A percentile compares a stretch with the other conserved stretches of the same genome.
phyloP scores from a whole-genome alignment of 495 filamentous ascomycete genomes.

The Penicilliopsis zonata region DNA sequence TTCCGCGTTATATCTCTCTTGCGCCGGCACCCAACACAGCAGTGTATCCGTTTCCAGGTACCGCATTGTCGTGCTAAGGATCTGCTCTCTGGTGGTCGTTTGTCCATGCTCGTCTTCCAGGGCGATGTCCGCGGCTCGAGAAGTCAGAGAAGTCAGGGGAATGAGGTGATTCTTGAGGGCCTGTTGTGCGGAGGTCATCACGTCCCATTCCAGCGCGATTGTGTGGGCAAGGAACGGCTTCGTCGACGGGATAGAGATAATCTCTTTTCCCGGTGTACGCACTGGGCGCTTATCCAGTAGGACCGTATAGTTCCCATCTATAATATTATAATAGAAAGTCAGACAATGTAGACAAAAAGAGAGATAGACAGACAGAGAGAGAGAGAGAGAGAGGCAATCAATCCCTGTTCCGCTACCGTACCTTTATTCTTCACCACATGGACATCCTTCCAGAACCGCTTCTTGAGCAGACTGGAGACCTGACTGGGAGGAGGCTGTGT shows the following conservation, averaged over 20 bases:
- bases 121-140: constrained; percentile 68
- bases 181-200: constrained; percentile 64
- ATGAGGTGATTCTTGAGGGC: constrained; percentile 70
- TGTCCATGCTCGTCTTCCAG: constrained; percentile 46
- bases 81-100: constrained; percentile 36
- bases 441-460: constrained; percentile 79
- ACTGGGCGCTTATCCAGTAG: constrained; percentile 73
- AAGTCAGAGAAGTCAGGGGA: constrained; percentile 75
- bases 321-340: no score
- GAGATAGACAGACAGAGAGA: no score
- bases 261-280: constrained; percentile 58
- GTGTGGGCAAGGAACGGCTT: constrained; percentile 79
- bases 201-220: constrained; percentile 87
- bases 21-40: constrained; percentile 80
- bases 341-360: no score
- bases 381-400: no score
- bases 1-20: constrained; percentile 15
- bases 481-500: constrained; percentile 19
- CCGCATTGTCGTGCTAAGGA: constrained; percentile 57
- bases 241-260: constrained; percentile 55
- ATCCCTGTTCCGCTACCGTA: constrained; percentile 32
- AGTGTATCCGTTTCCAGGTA: constrained; percentile 89
- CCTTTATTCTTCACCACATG: constrained; percentile 40
- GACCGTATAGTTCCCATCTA: constrained; percentile 54
- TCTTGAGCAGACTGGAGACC: constrained; percentile 38